Base-by-base conservation (phyloP, 2,329 filamentous ascomycete genomes). In the Pezicula radicicola region DNA sequence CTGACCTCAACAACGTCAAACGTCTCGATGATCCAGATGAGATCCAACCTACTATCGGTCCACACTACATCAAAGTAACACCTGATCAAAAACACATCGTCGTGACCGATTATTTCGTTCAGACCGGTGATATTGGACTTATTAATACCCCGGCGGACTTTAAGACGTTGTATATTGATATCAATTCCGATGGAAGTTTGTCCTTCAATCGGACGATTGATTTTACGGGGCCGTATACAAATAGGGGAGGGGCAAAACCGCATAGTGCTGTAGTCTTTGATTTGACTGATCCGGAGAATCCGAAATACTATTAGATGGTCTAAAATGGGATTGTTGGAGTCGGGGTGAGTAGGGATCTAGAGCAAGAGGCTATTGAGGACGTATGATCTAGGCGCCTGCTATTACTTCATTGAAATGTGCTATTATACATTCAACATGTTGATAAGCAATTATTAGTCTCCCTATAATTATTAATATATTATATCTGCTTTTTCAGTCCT, bases 71-170 rank as follows among this genome's bases (percentile, higher is more conserved):
- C 69, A 85, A 85, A 71, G 72, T 85, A 53, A 78, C 79, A 4
- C 81, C 82, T 0, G 82, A 85, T 57, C 80, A 84, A 72, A 83
- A 83, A 72, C 79, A 85, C 63, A 66, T 85, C 15, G 72, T 85
- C 2, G 80, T 85, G 13, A 83, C 79, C n/a, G 83, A 83, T 48
- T 85, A 85, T 70, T 85, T 85, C 60, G 79, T 86, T 3, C 81
- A 85, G 68, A 79, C 75, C 9, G 81, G 81, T 25, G 77, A 80
- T 54, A 83, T 84, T 51, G 78, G 77, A 6, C 69, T 85, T 2
- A 73, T 85, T 61, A 84, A 84, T 62, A 83, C 80, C 0, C 79
- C 80, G 0, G 79, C 73, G 18, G 81, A 85, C 63, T 85, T 76
- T 74, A 84, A 83, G 71, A 81, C 74, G 0, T 75, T 80, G 56